These are phyloP conservation scores for Fusarium sublunatum DNA, from an alignment of 2,329 filamentous ascomycete genomes.

Conservation along the genomic window DNA sequence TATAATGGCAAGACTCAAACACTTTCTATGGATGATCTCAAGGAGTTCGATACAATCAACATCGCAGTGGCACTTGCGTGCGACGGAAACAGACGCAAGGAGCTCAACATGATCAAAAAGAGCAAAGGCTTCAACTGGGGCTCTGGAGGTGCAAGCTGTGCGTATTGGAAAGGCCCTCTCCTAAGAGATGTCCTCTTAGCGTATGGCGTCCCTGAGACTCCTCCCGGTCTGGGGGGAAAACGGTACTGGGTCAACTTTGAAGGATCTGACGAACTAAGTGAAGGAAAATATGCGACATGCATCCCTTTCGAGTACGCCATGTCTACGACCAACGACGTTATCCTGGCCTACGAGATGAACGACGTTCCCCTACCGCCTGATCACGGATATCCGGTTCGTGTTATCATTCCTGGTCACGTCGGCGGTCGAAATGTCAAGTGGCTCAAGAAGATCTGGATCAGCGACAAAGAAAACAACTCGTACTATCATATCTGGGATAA, in stretches of 20 bases:
- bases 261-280: conserved; percentile 59
- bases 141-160: conserved; percentile 58
- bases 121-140: conserved; percentile 63
- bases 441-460: conserved; percentile 56
- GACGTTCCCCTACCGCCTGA: conserved; percentile 54
- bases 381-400: conserved; percentile 58
- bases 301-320: conserved; percentile 62
- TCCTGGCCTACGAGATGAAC: conserved; percentile 62
- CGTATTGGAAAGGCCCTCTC: conserved; percentile 62
- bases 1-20: conserved; percentile 50
- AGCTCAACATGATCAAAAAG: conserved; percentile 62
- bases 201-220: conserved; percentile 52
- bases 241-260: conserved; percentile 60
- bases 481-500: conserved; percentile 65
- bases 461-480: conserved; percentile 56
- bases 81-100: conserved; percentile 62
- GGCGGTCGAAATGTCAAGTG: conserved; percentile 61
- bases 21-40: conserved; percentile 58
- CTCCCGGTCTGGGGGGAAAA: conserved; percentile 1
- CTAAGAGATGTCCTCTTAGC: conserved; percentile 58
- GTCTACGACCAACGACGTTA: conserved; percentile 59
- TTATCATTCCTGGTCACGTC: conserved; percentile 57
- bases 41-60: conserved; percentile 58
- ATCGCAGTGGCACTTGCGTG: conserved; percentile 61
- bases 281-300: conserved; percentile 61